Conservation (phyloP, 2,329 filamentous ascomycete species). For the Xylaria sp. region DNA sequence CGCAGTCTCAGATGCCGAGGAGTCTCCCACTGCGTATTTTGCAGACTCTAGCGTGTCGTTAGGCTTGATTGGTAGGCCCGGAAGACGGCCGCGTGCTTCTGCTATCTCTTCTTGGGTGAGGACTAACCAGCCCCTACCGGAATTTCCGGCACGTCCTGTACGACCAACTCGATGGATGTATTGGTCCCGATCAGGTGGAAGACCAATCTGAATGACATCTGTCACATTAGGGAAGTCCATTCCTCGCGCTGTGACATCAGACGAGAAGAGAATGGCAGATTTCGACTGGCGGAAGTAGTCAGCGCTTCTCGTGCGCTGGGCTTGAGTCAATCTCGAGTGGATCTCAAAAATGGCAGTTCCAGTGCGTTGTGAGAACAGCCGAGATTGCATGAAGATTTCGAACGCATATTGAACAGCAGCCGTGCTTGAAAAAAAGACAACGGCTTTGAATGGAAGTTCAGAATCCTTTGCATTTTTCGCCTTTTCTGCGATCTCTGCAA, state of each 20-base stretch:
- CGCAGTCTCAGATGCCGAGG: slow-evolving; percentile 52
- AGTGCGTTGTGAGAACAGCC: slow-evolving; percentile 51
- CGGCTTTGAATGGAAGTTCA: slow-evolving; percentile 85
- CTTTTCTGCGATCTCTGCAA: slow-evolving; percentile 78
- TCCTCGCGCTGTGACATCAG: slow-evolving; percentile 82
- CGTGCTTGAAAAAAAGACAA: slow-evolving; percentile 88
- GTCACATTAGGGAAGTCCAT: slow-evolving; percentile 86
- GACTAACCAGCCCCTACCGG: slow-evolving; percentile 77
- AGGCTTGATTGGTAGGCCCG: slow-evolving; percentile 68
- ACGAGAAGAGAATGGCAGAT: slow-evolving; percentile 76
- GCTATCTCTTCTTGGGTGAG: slow-evolving; percentile 64
- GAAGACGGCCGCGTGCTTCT: slow-evolving; percentile 62
- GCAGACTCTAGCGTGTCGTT: slow-evolving; percentile 64
- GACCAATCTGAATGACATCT: slow-evolving; percentile 79
- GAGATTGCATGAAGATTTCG: slow-evolving; percentile 62
- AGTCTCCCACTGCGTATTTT: slow-evolving; percentile 61
- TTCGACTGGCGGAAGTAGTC: slow-evolving; percentile 74
- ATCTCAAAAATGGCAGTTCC: slow-evolving; percentile 67
- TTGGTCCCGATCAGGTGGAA: slow-evolving; percentile 71
- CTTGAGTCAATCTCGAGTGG: slow-evolving; percentile 81
- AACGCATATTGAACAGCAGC: slow-evolving; percentile 74
- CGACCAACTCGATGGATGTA: slow-evolving; percentile 83
- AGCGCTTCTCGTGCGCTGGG: slow-evolving; percentile 73
- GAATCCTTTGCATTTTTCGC: slow-evolving; percentile 65
- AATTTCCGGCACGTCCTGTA: slow-evolving; percentile 78